phyloP scores from a whole-genome alignment of 1,284 basidiomycete species.

The Ganoderma multipileum region DNA sequence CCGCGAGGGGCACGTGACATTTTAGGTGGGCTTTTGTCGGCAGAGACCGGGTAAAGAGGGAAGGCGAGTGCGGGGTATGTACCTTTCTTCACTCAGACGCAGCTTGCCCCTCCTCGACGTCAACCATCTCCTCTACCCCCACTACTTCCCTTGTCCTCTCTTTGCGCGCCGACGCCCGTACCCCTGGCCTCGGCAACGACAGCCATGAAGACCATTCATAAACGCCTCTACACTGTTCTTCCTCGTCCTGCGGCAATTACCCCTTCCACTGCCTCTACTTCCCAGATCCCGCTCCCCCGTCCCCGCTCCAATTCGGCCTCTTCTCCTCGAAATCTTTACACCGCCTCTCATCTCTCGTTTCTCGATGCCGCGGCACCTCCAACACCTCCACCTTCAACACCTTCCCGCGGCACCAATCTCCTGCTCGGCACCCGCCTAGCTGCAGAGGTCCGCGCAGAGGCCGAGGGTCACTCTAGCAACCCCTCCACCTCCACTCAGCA shows the following conservation, averaged over 20 bases:
- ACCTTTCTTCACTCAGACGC: not conserved
- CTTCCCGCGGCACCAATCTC: slow-evolving; percentile 47
- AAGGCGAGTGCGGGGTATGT: slow-evolving; percentile 7
- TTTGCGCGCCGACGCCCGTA: slow-evolving; percentile 1
- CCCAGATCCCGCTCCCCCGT: slow-evolving; percentile 45
- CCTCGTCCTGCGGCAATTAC: slow-evolving; percentile 41
- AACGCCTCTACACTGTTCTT: slow-evolving; percentile 56
- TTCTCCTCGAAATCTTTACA: slow-evolving; percentile 50
- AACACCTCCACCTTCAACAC: slow-evolving; percentile 48
- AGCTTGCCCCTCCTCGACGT: slow-evolving; percentile 7
- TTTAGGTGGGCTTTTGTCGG: slow-evolving; percentile 24
- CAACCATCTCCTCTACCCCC: slow-evolving; percentile 2
- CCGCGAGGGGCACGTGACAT: slow-evolving; percentile 12
- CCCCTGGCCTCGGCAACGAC: slow-evolving; percentile 13
- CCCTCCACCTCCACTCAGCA: slow-evolving; percentile 37
- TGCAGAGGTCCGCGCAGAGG: slow-evolving; percentile 52
- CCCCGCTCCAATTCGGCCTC: slow-evolving; percentile 54
- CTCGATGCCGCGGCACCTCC: slow-evolving; percentile 49
- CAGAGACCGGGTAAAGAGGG: slow-evolving; percentile 7
- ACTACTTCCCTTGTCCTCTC: not conserved
- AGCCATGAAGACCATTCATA: slow-evolving; percentile 60
- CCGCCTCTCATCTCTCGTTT: slow-evolving; percentile 51
- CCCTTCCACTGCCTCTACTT: slow-evolving; percentile 32
- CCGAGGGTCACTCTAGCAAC: slow-evolving; percentile 43
- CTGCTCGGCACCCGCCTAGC: slow-evolving; percentile 54